Base-by-base conservation (phyloP, 2,329 filamentous ascomycete genomes). In the Pseudonectria buxi region DNA sequence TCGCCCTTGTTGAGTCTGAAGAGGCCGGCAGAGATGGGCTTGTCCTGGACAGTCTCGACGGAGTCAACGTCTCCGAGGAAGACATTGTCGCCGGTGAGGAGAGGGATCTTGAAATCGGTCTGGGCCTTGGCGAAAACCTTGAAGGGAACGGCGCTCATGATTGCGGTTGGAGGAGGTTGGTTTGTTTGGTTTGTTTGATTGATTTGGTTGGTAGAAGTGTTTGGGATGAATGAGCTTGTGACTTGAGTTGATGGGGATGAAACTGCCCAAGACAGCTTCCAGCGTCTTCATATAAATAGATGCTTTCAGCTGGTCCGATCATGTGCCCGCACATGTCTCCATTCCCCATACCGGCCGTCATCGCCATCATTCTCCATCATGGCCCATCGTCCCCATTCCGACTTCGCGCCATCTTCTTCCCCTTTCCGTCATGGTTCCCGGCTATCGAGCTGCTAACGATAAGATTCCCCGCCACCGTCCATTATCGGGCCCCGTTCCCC, bases 1-100 rank as follows among this genome's bases (percentile, higher is more conserved):
- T 76, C 76, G 48, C 80, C 79, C 46, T 81, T 79, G 50, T 82
- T 77, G 10, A 84, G 66, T 10, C 79, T 71, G 64, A 82, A 84
- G 54, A 85, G 73, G 14, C 81, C 81, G 7, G 67, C 65, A 0
- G 73, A 74, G 40, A 83, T 72, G 39, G 80, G 79, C 49, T 72
- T 74, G 10, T 73, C 69, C 11, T 72, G 57, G 55, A 75, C 69
- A 37, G 67, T 63, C 31, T 72, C 69, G 37, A 71, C 77, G 4
- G 71, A 71, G 46, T 66, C 64, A 18, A 83, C 62, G 49, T 84
- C 80, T 28, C 78, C 78, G 4, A 84, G 68, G 54, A 68, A 84
- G 22, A 78, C 78, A 51, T 84, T 84, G 43, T 81, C 74, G 48
- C 80, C 79, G 25, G 77, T 75, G 41, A 84, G 77, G 31, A 81